Percentiles rank a stretch among this genome's conserved stretches.
Conservation (phyloP, 352 stramenopile species). For the Peronospora destructor region DNA sequence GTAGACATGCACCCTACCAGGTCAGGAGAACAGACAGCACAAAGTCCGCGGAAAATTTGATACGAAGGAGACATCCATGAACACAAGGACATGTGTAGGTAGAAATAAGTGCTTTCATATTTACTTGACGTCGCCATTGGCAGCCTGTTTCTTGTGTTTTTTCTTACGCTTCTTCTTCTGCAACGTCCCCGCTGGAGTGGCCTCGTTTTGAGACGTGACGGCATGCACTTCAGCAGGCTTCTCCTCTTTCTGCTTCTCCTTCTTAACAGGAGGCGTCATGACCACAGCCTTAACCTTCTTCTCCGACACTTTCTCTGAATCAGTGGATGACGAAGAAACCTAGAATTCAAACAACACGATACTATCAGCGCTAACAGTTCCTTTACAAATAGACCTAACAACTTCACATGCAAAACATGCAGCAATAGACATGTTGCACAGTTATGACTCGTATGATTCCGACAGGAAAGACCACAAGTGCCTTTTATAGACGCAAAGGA, state of each 20-base stretch:
- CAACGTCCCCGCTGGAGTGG: conserved; percentile 7
- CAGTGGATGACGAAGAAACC: conserved; percentile 27
- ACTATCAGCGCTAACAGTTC: conserved; percentile 8
- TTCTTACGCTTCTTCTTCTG: conserved; percentile 66
- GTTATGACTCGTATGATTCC: conserved; percentile 92
- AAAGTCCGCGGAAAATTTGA: conserved; percentile 3
- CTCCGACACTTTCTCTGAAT: conserved; percentile 38
- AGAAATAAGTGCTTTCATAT: conserved; percentile 5
- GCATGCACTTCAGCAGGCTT: conserved; percentile 12
- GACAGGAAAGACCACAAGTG: conserved; percentile 64
- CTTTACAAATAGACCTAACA: background rate
- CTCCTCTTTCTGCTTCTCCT: conserved; percentile 30
- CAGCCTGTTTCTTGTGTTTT: conserved; percentile 29
- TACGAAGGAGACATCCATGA: background rate
- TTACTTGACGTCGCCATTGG: conserved; percentile 17
- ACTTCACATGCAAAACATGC: conserved; percentile 19
- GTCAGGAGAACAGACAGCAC: background rate
- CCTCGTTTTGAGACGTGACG: conserved; percentile 8
- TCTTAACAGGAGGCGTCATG: conserved; percentile 18
- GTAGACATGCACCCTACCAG: conserved; percentile 10
- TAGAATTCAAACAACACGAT: conserved; percentile 3
- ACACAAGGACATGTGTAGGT: background rate
- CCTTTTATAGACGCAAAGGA: conserved; percentile 55
- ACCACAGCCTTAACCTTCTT: conserved; percentile 26
- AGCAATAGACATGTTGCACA: conserved; percentile 71